Evolutionary conservation across 139 green algal genomes (phyloP).

Genomic region (Medakamo hakoo): DNA sequence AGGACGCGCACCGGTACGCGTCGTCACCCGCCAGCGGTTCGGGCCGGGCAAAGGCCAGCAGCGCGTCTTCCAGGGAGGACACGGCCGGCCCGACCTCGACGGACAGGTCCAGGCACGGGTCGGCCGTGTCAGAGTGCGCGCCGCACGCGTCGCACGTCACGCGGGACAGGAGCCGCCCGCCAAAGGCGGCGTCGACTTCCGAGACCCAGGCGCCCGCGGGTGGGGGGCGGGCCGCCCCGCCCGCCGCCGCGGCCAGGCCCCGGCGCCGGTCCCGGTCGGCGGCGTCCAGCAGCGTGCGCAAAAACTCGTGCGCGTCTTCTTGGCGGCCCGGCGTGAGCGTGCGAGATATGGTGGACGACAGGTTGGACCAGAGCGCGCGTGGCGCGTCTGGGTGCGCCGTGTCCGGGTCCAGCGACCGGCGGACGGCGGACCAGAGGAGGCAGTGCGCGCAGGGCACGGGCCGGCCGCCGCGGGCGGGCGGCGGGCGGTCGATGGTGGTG

Average conservation of each 20-base stretch:
- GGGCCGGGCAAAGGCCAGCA: not conserved
- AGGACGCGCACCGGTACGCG: not conserved
- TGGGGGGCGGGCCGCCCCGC: constrained; percentile 32
- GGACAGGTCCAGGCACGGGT: not conserved
- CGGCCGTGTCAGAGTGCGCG: not conserved
- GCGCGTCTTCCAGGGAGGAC: not conserved
- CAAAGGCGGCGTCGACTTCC: constrained; percentile 82
- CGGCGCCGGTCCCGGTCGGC: constrained; percentile 62
- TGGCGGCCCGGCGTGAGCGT: constrained; percentile 70
- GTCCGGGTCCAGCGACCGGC: not conserved
- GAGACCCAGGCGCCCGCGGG: constrained; percentile 46
- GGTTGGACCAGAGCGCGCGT: not conserved
- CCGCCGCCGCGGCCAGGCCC: no score
- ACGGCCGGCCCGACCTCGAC: not conserved
- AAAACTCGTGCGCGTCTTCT: constrained; percentile 82
- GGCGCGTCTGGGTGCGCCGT: not conserved
- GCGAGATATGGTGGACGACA: not conserved
- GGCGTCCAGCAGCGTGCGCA: constrained; percentile 66
- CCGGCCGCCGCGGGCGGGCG: no score
- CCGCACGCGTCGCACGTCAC: not conserved
- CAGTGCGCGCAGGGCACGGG: no score
- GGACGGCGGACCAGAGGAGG: not conserved
- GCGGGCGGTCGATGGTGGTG: no score
- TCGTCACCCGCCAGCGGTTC: not conserved
- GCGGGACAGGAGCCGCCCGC: constrained; percentile 56